Percentiles rank a stretch among this genome's conserved stretches.
Evolutionary conservation across 352 stramenopile genomes (phyloP).

Genomic region (Phytopythium delawarense): DNA sequence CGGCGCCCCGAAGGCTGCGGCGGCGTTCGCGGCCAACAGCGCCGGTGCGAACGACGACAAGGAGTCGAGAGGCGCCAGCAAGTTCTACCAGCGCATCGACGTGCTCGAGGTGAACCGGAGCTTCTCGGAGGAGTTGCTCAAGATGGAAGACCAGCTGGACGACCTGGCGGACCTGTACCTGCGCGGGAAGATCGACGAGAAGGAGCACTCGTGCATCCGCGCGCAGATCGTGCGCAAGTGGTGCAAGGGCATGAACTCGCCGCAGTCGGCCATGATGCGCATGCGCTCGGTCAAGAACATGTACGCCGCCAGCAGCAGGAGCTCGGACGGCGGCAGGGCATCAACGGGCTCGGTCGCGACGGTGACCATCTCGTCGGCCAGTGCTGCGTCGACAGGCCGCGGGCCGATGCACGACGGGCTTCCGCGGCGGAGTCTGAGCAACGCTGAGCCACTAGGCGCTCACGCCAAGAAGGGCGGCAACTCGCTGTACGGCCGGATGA

Average conservation of each 20-base stretch:
- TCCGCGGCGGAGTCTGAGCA: slow-evolving; percentile 5
- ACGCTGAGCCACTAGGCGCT: slow-evolving; percentile 3
- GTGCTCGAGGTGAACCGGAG: slow-evolving; percentile 60
- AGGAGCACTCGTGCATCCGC: slow-evolving; percentile 81
- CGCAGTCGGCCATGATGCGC: slow-evolving; percentile 70
- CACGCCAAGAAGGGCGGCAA: slow-evolving; percentile 33
- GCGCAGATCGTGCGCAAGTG: slow-evolving; percentile 79
- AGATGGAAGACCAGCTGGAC: slow-evolving; percentile 81
- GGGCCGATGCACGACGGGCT: neutral
- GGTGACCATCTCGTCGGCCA: slow-evolving; percentile 15
- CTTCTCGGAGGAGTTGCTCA: slow-evolving; percentile 60
- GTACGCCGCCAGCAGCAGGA: slow-evolving; percentile 26
- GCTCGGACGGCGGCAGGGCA: neutral
- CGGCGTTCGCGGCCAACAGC: slow-evolving; percentile 10
- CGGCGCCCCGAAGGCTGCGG: slow-evolving; percentile 17
- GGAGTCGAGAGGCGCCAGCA: slow-evolving; percentile 30
- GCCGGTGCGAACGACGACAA: slow-evolving; percentile 24
- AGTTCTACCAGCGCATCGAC: slow-evolving; percentile 68
- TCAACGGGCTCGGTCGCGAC: neutral
- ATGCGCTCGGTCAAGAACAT: slow-evolving; percentile 57
- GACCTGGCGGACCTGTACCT: slow-evolving; percentile 68
- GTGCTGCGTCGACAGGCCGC: slow-evolving; percentile 11
- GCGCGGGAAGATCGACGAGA: slow-evolving; percentile 80
- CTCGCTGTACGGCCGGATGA: slow-evolving; percentile 79
- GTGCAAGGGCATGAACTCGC: slow-evolving; percentile 77